phyloP scores from a whole-genome alignment of 192 early-diverging fungal genomes.

The Coemansia sp. region DNA sequence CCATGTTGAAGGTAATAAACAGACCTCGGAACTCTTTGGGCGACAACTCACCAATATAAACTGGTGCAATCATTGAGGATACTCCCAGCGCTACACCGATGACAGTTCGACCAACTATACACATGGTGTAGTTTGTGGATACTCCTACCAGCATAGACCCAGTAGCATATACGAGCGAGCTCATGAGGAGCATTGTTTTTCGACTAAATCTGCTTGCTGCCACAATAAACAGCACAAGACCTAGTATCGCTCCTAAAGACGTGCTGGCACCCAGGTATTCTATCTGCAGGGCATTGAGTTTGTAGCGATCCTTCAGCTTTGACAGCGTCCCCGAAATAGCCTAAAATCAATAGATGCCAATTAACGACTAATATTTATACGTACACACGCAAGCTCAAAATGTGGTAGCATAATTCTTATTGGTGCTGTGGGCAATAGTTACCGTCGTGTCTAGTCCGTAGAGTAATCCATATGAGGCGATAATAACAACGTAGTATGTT shows the following conservation, averaged over 20 bases:
- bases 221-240: conserved; percentile 21
- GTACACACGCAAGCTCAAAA: neutral
- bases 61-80: conserved; percentile 34
- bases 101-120: conserved; percentile 21
- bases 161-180: conserved; percentile 14
- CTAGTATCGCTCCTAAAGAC: conserved; percentile 28
- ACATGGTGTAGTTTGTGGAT: conserved; percentile 15
- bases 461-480: conserved; percentile 30
- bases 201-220: conserved; percentile 10
- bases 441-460: conserved; percentile 44
- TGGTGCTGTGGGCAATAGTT: neutral
- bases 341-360: conserved; percentile 7
- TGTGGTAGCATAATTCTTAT: too few species aligned
- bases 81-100: conserved; percentile 33
- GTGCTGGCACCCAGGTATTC: conserved; percentile 33
- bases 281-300: conserved; percentile 18
- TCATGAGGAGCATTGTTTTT: conserved; percentile 18
- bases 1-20: conserved; percentile 35
- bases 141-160: conserved; percentile 24
- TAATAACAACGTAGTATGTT: conserved; percentile 23
- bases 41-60: conserved; percentile 39
- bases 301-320: conserved; percentile 14
- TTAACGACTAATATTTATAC: neutral
- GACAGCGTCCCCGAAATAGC: conserved; percentile 21
- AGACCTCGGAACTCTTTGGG: conserved; percentile 38